Base-by-base conservation (phyloP, 2,329 filamentous ascomycete genomes). In the Fusarium sp. region DNA sequence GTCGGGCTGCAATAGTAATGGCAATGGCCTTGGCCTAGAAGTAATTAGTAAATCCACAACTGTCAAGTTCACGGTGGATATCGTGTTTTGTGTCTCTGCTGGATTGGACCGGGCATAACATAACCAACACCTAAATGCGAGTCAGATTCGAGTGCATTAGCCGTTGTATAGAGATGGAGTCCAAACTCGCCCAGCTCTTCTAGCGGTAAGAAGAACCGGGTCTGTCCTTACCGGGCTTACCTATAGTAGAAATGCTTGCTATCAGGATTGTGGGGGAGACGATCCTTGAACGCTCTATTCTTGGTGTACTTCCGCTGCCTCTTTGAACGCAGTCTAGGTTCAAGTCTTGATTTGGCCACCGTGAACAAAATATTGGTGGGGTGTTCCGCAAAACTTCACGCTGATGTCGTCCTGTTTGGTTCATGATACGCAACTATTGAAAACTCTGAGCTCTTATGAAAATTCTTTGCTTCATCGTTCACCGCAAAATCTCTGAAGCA, bases 281-380 rank as follows among this genome's bases (percentile, higher is more conserved):
- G 59, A 32, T 28, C 20, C 19, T 30, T 40, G 59, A 61, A 68
- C 60, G 60, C 50, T 28, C 19, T 34, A 34, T 56, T 48, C 45
- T 23, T 49, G 39, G 21, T 65, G 36, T 68, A 67, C 64, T 60
- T 44, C 45, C 23, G 23, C 26, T 43, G 15, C 49, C 39, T 45
- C 47, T 10, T 44, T 67, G 43, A 36, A 51, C 48, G 38, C 17
- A 46, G 54, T 34, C 23, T 34, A 24, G 38, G 21, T 39, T 20
- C 26, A 49, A 36, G 64, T 67, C 38, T 60, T 38, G 59, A 67
- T 56, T 60, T 68, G 60, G 64, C 64, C 64, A 67, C 64, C 64
- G 64, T 68, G 64, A 67, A 65, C 28, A 47, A 30, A 30, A 44
- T 60, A 53, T 47, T 46, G 60, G 59, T 63, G 61, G 53, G 40